Evolutionary conservation across 176 grass and related monocot genomes (phyloP).

Genomic region (Oryza coarctata): DNA sequence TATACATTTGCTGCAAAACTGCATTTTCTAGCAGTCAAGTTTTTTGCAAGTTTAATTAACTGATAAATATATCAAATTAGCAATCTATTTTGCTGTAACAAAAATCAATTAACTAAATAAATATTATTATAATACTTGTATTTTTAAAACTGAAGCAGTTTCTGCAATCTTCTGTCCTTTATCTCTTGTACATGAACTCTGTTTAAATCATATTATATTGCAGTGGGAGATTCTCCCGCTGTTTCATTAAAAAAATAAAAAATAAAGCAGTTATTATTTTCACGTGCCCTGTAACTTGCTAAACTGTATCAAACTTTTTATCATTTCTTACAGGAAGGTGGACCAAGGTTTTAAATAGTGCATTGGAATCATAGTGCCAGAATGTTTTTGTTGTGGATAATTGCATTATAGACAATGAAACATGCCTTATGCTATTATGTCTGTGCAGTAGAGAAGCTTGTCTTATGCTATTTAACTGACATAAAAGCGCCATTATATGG

Average conservation of each 20-base stretch:
- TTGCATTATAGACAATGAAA: background rate
- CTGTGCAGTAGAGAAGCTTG: background rate
- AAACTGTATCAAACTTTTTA: background rate
- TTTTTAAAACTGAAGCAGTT: background rate
- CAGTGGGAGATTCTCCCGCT: no score
- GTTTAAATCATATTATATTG: no score
- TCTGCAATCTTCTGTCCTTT: no score
- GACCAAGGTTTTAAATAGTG: background rate
- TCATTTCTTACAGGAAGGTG: background rate
- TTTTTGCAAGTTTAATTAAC: background rate
- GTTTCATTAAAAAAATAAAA: background rate
- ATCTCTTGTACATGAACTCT: no score
- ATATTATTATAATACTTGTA: background rate
- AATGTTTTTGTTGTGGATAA: background rate
- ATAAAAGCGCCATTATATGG: background rate
- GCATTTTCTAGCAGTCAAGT: background rate
- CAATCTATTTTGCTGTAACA: background rate
- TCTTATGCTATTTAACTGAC: constrained; percentile 8
- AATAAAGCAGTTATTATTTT: background rate
- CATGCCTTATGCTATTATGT: no score
- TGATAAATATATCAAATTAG: background rate
- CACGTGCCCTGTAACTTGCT: background rate
- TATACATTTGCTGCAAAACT: constrained; percentile 7
- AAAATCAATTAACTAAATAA: background rate
- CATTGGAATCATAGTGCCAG: background rate